phyloP scores from a whole-genome alignment of 345 rosid species.

The Pseudoturritis turrita region DNA sequence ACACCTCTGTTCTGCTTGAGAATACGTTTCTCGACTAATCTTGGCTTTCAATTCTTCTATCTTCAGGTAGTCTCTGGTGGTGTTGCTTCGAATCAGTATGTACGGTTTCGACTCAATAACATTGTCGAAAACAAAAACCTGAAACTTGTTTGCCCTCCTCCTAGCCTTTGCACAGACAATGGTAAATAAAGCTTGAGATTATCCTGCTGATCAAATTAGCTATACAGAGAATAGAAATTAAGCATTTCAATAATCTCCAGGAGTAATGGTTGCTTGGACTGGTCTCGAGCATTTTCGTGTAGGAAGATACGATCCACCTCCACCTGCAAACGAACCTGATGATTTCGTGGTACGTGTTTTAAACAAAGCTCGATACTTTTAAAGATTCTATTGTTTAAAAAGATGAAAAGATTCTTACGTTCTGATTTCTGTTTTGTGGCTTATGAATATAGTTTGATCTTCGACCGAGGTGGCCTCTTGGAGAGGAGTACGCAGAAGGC shows the following conservation, averaged over 20 bases:
- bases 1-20: background rate
- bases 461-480: conserved; percentile 93
- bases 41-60: conserved; percentile 2
- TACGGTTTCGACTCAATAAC: conserved; percentile 59
- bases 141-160: conserved; percentile 86
- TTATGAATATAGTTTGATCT: conserved; percentile 62
- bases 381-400: background rate
- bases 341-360: conserved; percentile 54
- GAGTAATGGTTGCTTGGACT: conserved; percentile 99
- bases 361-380: background rate
- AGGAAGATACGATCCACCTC: conserved; percentile 96
- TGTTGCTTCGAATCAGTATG: conserved; percentile 85
- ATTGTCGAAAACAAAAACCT: conserved; percentile 61
- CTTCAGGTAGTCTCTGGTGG: conserved; percentile 92
- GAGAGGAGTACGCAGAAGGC: conserved; percentile 79
- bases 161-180: conserved; percentile 88
- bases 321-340: conserved; percentile 66
- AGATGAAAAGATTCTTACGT: background rate
- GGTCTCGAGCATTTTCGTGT: conserved; percentile 83
- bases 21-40: background rate
- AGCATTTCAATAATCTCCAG: conserved; percentile 30
- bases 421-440: background rate
- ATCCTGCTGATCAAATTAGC: background rate
- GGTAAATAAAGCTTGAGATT: conserved; percentile 37
- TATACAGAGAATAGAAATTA: background rate